Evolutionary conservation across 352 stramenopile species (phyloP).

Genomic region (Aphanomyces euteiches): DNA sequence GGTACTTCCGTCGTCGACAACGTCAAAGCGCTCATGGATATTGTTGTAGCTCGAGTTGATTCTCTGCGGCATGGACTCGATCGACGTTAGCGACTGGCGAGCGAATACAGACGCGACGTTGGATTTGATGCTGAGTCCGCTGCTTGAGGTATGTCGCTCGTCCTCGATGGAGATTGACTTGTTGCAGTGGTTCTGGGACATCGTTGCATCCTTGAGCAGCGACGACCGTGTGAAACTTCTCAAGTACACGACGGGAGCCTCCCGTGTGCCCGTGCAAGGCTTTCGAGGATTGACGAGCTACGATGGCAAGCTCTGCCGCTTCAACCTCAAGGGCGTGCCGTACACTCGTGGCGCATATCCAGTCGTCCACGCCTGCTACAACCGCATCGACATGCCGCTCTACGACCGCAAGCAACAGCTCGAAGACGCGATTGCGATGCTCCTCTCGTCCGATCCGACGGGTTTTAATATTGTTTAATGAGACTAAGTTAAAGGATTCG

Average conservation of each 20-base stretch:
- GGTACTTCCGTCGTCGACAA: slow-evolving; percentile 39
- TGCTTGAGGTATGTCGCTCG: slow-evolving; percentile 34
- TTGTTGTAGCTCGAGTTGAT: slow-evolving; percentile 68
- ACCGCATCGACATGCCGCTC: slow-evolving; percentile 69
- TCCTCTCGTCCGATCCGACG: slow-evolving; percentile 94
- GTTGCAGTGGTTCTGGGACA: slow-evolving; percentile 93
- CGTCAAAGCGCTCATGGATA: not conserved
- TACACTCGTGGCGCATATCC: slow-evolving; percentile 64
- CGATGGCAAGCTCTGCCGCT: slow-evolving; percentile 67
- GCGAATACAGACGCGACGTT: slow-evolving; percentile 57
- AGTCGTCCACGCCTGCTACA: slow-evolving; percentile 80
- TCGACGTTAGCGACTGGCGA: slow-evolving; percentile 88
- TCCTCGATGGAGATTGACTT: slow-evolving; percentile 28
- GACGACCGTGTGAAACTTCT: slow-evolving; percentile 47
- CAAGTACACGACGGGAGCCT: slow-evolving; percentile 55
- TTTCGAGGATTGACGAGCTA: slow-evolving; percentile 74
- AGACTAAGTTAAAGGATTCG: too few species aligned
- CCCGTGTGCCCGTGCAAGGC: slow-evolving; percentile 53
- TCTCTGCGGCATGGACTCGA: slow-evolving; percentile 70
- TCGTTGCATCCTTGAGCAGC: slow-evolving; percentile 40
- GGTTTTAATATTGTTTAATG: slow-evolving; percentile 60
- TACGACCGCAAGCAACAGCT: slow-evolving; percentile 86
- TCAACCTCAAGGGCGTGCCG: slow-evolving; percentile 64
- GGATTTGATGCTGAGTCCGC: slow-evolving; percentile 43
- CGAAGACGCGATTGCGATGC: slow-evolving; percentile 90